Base-by-base conservation (phyloP, 352 stramenopile genomes). In the Phytophthora idaei region DNA sequence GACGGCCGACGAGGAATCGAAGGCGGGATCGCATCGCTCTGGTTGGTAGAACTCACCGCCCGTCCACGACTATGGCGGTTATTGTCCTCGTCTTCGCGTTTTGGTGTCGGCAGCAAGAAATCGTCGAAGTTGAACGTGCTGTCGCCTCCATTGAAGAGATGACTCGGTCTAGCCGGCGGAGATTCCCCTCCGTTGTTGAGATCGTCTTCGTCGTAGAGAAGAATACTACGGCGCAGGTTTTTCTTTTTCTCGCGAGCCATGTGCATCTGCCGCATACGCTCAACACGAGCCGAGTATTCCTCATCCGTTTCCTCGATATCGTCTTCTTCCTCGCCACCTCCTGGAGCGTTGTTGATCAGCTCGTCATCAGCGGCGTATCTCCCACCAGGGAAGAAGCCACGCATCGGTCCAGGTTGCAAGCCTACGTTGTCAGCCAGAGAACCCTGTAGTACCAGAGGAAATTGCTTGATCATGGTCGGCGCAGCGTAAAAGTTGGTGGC, bases 241-340 rank as follows among this genome's bases (percentile, higher is more conserved):
- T 89, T 89, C 57, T 81, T 77, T 57, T 87, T 88, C 66, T 92
- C 83, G 27, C 77, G 73, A 31, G 71, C 74, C 70, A 92, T 79
- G 74, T 92, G 83, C 27, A 84, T 81, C 60, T 89, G 79, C 9
- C 81, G 74, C 61, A 92, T 74, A 6, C 68, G 71, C 52, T 89
- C 81, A 17, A 92, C 72, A 28, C 83, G 83, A 42, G 67, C 37
- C 3, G 73, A 82, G 47, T 89, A 85, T n/a, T 76, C 31, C 2
- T 80, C 64, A 37, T 90, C 74, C 12, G 69, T 79, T 50, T 76
- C 74, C 12, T 85, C 64, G 1, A 83, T 50, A n/a, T 89, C 78
- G 37, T 80, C 66, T 11, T 82, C 69, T 37, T 83, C 75, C 1
- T 63, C n/a, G 9, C 36, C 46, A 28, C 52, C 57, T 34, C 17